Conservation (phyloP, 164 flowering plant species). For the Malania oleifera region DNA sequence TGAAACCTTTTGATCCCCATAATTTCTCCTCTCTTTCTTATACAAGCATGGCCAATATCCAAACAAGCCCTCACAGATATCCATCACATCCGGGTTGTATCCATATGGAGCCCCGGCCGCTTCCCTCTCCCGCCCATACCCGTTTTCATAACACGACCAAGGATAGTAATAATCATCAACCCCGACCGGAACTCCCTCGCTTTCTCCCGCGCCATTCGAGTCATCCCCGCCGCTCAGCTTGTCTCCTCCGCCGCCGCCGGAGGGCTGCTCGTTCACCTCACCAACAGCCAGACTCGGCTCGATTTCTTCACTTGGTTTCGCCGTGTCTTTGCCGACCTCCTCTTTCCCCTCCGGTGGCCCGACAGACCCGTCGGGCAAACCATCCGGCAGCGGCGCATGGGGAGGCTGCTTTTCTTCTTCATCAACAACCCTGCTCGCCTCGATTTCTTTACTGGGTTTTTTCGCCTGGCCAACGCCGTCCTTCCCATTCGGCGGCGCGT, state of each 20-base stretch:
- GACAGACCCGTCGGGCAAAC: conserved; percentile 20
- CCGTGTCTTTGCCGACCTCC: conserved; percentile 7
- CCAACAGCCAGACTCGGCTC: conserved; percentile 6
- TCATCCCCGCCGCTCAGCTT: background rate
- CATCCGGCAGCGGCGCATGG: background rate
- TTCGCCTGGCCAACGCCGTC: background rate
- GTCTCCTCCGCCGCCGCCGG: background rate
- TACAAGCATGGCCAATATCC: conserved; percentile 57
- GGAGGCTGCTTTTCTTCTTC: too few relatives aligned
- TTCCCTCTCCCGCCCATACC: conserved; percentile 11
- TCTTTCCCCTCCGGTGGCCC: conserved; percentile 19
- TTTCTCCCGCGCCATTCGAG: conserved; percentile 1
- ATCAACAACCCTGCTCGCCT: background rate
- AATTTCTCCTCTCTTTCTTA: conserved; percentile 8
- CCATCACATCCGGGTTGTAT: conserved; percentile 36
- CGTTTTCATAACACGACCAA: conserved; percentile 8
- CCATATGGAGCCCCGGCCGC: conserved; percentile 31
- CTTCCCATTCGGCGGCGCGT: background rate
- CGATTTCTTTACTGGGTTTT: background rate
- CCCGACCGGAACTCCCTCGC: background rate
- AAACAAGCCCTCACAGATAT: conserved; percentile 47
- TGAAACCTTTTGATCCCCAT: background rate
- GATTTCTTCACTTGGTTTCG: conserved; percentile 6
- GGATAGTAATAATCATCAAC: conserved; percentile 7
- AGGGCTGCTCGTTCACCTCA: background rate